Evolutionary conservation across 345 rosid species (phyloP).

Genomic region (Camelina laxa): DNA sequence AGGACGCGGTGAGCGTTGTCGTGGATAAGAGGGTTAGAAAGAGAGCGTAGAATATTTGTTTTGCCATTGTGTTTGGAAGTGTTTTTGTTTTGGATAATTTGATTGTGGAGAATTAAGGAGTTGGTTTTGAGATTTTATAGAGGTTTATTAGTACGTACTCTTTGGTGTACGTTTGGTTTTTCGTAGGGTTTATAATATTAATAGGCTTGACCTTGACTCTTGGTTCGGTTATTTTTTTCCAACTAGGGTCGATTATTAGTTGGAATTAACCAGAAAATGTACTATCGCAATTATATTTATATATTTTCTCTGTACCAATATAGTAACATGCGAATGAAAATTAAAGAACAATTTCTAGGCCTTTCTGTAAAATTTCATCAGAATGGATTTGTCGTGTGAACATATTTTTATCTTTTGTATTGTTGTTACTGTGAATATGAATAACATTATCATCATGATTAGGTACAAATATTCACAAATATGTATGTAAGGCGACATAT

Average conservation of each 20-base stretch:
- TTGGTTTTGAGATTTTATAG: slow-evolving; percentile 34
- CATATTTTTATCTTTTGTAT: neutral
- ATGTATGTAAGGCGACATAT: neutral
- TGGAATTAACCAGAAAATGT: slow-evolving; percentile 36
- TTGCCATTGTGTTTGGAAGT: slow-evolving; percentile 31
- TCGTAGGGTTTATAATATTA: slow-evolving; percentile 18
- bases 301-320: neutral
- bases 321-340: neutral
- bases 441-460: neutral
- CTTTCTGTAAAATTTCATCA: neutral
- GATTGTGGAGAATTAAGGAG: slow-evolving; percentile 30
- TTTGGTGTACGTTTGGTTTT: slow-evolving; percentile 21
- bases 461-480: neutral
- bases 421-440: neutral
- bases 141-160: neutral
- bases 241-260: slow-evolving; percentile 34
- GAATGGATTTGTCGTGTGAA: neutral
- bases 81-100: slow-evolving; percentile 19
- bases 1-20: neutral
- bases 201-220: slow-evolving; percentile 35
- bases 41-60: slow-evolving; percentile 28
- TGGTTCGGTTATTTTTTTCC: slow-evolving; percentile 16
- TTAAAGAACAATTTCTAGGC: neutral
- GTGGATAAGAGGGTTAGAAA: slow-evolving; percentile 21
- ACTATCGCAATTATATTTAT: neutral